phyloP scores from a whole-genome alignment of 768 basidiomycete species.

The Amanita thiersii region DNA sequence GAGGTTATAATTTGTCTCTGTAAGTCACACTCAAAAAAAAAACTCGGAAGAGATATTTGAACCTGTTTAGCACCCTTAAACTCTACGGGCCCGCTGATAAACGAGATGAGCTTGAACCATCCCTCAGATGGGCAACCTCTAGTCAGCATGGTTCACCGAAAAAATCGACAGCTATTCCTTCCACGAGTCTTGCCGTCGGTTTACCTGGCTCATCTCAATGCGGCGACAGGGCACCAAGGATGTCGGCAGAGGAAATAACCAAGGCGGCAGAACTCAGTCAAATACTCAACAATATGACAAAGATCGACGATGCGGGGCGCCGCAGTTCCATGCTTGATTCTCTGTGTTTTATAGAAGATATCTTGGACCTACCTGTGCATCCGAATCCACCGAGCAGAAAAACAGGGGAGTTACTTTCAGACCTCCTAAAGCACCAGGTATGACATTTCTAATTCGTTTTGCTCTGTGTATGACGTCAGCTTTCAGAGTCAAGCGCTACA shows the following conservation, averaged over 20 bases:
- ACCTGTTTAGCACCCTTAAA: conserved; percentile 45
- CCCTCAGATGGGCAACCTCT: conserved; percentile 70
- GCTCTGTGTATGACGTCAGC: background rate
- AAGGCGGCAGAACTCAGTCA: conserved; percentile 63
- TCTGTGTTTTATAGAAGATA: conserved; percentile 60
- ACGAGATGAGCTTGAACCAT: conserved; percentile 52
- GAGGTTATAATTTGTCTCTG: conserved; percentile 53
- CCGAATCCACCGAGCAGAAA: conserved; percentile 63
- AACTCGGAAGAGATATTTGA: conserved; percentile 1
- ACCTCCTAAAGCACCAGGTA: conserved; percentile 82
- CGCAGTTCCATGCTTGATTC: conserved; percentile 65
- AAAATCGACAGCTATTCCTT: background rate
- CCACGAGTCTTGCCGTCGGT: background rate
- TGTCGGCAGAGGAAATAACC: conserved; percentile 29
- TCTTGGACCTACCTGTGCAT: conserved; percentile 63
- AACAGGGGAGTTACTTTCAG: conserved; percentile 58
- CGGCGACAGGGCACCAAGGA: background rate
- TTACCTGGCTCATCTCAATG: conserved; percentile 3
- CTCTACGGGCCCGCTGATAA: conserved; percentile 65
- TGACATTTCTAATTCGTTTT: background rate
- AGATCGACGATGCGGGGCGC: conserved; percentile 69
- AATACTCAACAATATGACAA: conserved; percentile 61
- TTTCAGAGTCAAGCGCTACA: conserved; percentile 70
- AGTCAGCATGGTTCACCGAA: conserved; percentile 47
- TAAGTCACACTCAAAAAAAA: conserved; percentile 21